Evolutionary conservation across 441 rosid genomes (phyloP), one percentile per base, ranked within the genome.

Genomic region (Erysimum cheiri): DNA sequence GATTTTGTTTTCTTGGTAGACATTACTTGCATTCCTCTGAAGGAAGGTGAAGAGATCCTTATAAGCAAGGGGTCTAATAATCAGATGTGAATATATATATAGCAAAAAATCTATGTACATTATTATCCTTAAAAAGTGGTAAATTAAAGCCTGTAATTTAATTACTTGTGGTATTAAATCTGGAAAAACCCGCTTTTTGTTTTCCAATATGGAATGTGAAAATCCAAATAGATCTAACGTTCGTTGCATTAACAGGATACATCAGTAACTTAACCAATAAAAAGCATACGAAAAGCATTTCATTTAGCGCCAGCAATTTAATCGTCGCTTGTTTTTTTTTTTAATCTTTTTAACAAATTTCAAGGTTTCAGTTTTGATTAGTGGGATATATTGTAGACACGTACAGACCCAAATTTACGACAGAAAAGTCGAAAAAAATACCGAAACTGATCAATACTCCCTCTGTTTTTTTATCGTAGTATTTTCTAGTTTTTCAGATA

Each of bases 201-300:
- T 72, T 72, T 57, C 59, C 76, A 47, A 56, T 56, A 6, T 40
- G 53, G 64, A 64, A 55, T 72, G 28, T 26, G 63, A 46, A 72
- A 64, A 46, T 53, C 71, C 44, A 29, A 9, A 56, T 64, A 36
- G n/a, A 64, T 72, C 37, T 17, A 40, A 70, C 28, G 12, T 60
- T 8, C 15, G 4, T 31, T 43, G 7, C 14, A 22, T 62, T n/a
- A 41, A 62, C 22, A 32, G 8, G 8, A 44, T 41, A 4, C 19
- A n/a, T 14, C 4, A 44, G 28, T 67, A 44, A 67, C 47, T 32
- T 39, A 8, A 41, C 33, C 6, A 6, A 5, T 6, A 10, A 17
- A 24, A 26, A 32, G 64, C 48, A 54, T 14, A 35, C 26, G 0
- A 55, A 72, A 36, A 46, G 13, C 4, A 8, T 22, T 22, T 48